Percentiles rank a stretch among this genome's conserved stretches.
Evolutionary conservation across 106 monocot genomes (phyloP).

Genomic region (Acorus gramineus): DNA sequence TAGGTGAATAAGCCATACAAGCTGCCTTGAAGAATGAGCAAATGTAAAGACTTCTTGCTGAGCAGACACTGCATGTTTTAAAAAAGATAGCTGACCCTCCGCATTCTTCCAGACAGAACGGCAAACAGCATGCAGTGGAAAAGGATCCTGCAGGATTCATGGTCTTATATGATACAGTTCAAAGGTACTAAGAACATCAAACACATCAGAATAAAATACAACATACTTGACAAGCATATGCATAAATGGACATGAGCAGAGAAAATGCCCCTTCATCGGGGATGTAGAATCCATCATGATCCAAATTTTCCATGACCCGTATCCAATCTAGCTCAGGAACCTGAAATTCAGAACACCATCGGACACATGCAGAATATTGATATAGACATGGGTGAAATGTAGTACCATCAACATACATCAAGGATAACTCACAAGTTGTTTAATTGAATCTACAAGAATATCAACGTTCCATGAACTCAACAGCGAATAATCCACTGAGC

Average conservation of each 20-base stretch:
- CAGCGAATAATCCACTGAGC: conserved; percentile 37
- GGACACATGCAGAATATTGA: neutral
- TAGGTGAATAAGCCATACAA: conserved; percentile 37
- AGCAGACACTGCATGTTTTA: conserved; percentile 70
- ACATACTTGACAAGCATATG: conserved; percentile 57
- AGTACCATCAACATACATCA: too few relatives aligned
- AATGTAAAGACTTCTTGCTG: conserved; percentile 67
- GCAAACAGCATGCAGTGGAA: conserved; percentile 79
- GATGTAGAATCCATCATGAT: conserved; percentile 79
- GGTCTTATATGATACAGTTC: neutral
- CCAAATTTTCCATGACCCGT: conserved; percentile 65
- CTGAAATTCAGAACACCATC: conserved; percentile 21
- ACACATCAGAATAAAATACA: neutral
- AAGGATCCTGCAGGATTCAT: conserved; percentile 57
- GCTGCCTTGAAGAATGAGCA: conserved; percentile 64
- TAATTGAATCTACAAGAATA: conserved; percentile 82
- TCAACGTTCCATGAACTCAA: conserved; percentile 73
- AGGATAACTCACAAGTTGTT: conserved; percentile 55
- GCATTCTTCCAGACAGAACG: conserved; percentile 82
- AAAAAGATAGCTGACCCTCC: conserved; percentile 88
- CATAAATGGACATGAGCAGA: conserved; percentile 73
- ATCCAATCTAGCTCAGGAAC: conserved; percentile 81
- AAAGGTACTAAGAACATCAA: neutral
- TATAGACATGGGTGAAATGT: too few relatives aligned
- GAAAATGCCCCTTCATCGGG: conserved; percentile 72